phyloP scores from a whole-genome alignment of 2,329 filamentous ascomycete species.

The Talaromyces sp. region DNA sequence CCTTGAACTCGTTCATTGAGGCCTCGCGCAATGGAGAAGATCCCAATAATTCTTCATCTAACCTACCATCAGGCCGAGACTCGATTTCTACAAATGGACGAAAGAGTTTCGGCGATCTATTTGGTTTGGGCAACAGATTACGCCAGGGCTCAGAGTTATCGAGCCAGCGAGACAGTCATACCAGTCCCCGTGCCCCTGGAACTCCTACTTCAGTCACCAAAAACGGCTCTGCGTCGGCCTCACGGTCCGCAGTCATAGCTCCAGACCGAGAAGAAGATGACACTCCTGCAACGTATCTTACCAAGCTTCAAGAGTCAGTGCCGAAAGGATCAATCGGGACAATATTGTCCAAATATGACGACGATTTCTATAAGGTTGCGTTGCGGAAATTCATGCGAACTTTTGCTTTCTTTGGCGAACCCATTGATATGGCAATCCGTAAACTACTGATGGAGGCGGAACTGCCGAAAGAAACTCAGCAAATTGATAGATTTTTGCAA shows the following conservation, averaged over 20 bases:
- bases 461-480: slow-evolving; percentile 93
- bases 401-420: slow-evolving; percentile 93
- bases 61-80: slow-evolving; percentile 60
- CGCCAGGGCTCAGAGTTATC: slow-evolving; percentile 77
- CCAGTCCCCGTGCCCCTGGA: slow-evolving; percentile 57
- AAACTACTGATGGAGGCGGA: slow-evolving; percentile 97
- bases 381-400: slow-evolving; percentile 92
- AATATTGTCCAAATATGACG: slow-evolving; percentile 79
- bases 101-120: slow-evolving; percentile 88
- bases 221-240: slow-evolving; percentile 76
- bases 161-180: slow-evolving; percentile 62
- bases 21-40: slow-evolving; percentile 67
- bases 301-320: slow-evolving; percentile 75
- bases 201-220: slow-evolving; percentile 72
- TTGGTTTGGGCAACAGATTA: slow-evolving; percentile 71
- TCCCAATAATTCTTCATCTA: slow-evolving; percentile 57
- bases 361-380: slow-evolving; percentile 78
- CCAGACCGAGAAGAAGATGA: slow-evolving; percentile 84
- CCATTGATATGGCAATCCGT: slow-evolving; percentile 95
- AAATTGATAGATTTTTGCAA: slow-evolving; percentile 91
- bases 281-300: slow-evolving; percentile 83
- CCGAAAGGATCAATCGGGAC: slow-evolving; percentile 81
- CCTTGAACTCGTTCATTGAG: slow-evolving; percentile 77
- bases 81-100: slow-evolving; percentile 83
- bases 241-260: slow-evolving; percentile 66